These are phyloP conservation scores for Phialophora macrospora DNA, from an alignment of 2,329 filamentous ascomycete genomes.

Conservation along the genomic window DNA sequence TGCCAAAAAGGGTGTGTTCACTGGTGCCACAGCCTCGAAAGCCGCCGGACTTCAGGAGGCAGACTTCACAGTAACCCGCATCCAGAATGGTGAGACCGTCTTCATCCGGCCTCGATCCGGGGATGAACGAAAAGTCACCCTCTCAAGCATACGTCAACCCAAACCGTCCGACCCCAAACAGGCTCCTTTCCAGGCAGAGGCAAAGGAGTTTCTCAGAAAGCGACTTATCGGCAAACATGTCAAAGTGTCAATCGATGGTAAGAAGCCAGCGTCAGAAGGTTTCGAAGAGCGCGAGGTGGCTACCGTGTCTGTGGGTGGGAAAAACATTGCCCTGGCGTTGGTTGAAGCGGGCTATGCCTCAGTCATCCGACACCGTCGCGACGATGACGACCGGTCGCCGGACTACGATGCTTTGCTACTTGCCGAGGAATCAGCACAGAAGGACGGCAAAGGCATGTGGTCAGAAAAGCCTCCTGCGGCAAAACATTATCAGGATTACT, in stretches of 20 bases:
- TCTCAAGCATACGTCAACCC: conserved; percentile 94
- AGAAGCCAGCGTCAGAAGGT: conserved; percentile 83
- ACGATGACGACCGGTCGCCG: conserved; percentile 89
- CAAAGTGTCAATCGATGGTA: conserved; percentile 84
- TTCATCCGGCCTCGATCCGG: conserved; percentile 84
- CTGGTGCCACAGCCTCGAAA: conserved; percentile 74
- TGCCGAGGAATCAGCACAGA: conserved; percentile 67
- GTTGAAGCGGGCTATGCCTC: conserved; percentile 94
- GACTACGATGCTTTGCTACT: conserved; percentile 74
- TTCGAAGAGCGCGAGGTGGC: conserved; percentile 96
- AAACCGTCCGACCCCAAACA: conserved; percentile 85
- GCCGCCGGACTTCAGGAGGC: conserved; percentile 63
- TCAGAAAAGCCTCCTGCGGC: conserved; percentile 82
- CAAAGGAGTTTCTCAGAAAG: conserved; percentile 95
- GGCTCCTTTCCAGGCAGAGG: conserved; percentile 85
- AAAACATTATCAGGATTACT: conserved; percentile 85
- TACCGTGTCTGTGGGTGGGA: conserved; percentile 79
- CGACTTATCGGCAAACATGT: conserved; percentile 95
- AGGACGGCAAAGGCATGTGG: conserved; percentile 93
- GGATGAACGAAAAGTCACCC: conserved; percentile 82
- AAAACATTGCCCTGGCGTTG: conserved; percentile 81
- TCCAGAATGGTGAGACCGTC: conserved; percentile 87
- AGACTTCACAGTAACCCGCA: conserved; percentile 82
- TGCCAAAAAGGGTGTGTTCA: conserved; percentile 77
- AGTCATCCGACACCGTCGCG: conserved; percentile 91